These are phyloP conservation scores for Glycine soja DNA, from an alignment of 306 rosid species.

Conservation along the genomic window DNA sequence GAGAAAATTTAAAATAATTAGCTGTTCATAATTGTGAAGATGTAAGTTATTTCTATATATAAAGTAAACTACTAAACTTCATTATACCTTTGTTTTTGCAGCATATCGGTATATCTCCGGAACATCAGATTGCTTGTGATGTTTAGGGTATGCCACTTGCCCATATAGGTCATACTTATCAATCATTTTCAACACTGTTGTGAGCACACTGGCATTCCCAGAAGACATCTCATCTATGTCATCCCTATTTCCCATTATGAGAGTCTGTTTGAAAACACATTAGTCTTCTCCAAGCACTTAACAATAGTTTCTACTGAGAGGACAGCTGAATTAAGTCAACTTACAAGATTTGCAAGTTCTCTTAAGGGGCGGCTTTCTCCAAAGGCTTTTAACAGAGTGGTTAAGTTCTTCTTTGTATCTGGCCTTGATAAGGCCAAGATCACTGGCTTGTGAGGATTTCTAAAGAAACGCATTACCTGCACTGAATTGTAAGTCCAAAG, in stretches of 20 bases:
- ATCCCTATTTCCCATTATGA: slow-evolving; percentile 92
- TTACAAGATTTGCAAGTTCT: slow-evolving; percentile 92
- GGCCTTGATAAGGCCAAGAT: slow-evolving; percentile 91
- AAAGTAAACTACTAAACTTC: slow-evolving; percentile 25
- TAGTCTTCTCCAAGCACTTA: slow-evolving; percentile 36
- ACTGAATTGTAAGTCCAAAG: slow-evolving; percentile 29
- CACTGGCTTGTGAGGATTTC: slow-evolving; percentile 93
- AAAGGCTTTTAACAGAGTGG: slow-evolving; percentile 85
- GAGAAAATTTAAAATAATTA: slow-evolving; percentile 44
- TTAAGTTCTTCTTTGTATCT: slow-evolving; percentile 89
- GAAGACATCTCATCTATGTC: slow-evolving; percentile 82
- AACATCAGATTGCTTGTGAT: slow-evolving; percentile 89
- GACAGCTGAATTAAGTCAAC: slow-evolving; percentile 41
- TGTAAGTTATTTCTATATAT: slow-evolving; percentile 12
- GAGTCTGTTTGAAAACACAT: slow-evolving; percentile 58
- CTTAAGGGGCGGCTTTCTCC: slow-evolving; percentile 85
- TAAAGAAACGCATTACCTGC: slow-evolving; percentile 87
- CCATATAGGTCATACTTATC: slow-evolving; percentile 92
- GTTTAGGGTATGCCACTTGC: slow-evolving; percentile 92
- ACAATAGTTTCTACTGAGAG: slow-evolving; percentile 10
- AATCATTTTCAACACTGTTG: slow-evolving; percentile 77
- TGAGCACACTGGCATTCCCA: slow-evolving; percentile 82
- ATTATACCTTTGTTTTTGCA: slow-evolving; percentile 80
- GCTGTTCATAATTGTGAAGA: slow-evolving; percentile 25
- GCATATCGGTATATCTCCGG: slow-evolving; percentile 92